Conservation (phyloP, 1,139 yeast genomes). For the Blastobotrys apis region DNA sequence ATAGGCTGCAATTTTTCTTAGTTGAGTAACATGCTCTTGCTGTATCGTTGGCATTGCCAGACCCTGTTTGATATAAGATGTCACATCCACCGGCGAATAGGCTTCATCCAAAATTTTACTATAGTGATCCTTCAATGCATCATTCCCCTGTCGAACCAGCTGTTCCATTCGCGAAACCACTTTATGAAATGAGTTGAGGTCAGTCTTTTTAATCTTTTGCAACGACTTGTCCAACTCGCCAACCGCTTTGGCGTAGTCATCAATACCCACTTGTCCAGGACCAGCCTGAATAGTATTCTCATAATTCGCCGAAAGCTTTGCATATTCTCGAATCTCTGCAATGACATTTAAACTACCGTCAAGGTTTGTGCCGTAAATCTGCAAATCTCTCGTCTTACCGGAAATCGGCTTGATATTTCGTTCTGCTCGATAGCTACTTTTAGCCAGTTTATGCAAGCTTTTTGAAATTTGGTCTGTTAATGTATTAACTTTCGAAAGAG, state of each 20-base stretch:
- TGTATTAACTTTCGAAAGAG: constrained; percentile 54
- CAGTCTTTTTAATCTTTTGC: constrained; percentile 25
- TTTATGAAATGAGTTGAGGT: constrained; percentile 29
- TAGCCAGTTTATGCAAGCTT: constrained; percentile 54
- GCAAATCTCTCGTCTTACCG: constrained; percentile 55
- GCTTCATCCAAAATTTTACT: constrained; percentile 20
- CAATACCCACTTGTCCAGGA: constrained; percentile 25
- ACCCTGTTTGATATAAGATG: constrained; percentile 18
- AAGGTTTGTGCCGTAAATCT: constrained; percentile 49
- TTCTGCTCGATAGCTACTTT: constrained; percentile 59
- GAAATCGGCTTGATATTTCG: constrained; percentile 67
- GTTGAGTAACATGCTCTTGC: constrained; percentile 15
- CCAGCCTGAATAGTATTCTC: constrained; percentile 26
- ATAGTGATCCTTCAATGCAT: constrained; percentile 25
- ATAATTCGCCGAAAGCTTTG: constrained; percentile 41
- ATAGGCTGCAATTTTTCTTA: constrained; percentile 22
- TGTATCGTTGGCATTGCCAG: constrained; percentile 24
- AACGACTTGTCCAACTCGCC: constrained; percentile 25
- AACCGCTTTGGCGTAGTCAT: constrained; percentile 25
- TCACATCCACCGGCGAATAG: constrained; percentile 27
- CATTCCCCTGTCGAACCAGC: constrained; percentile 25
- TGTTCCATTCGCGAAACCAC: constrained; percentile 30
- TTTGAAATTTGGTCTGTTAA: constrained; percentile 54
- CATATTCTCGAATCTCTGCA: constrained; percentile 61
- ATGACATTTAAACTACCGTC: constrained; percentile 59